Evolutionary conservation across 1,284 basidiomycete genomes (phyloP), one percentile per base, ranked within the genome.

Genomic region (Hortiboletus rubellus): DNA sequence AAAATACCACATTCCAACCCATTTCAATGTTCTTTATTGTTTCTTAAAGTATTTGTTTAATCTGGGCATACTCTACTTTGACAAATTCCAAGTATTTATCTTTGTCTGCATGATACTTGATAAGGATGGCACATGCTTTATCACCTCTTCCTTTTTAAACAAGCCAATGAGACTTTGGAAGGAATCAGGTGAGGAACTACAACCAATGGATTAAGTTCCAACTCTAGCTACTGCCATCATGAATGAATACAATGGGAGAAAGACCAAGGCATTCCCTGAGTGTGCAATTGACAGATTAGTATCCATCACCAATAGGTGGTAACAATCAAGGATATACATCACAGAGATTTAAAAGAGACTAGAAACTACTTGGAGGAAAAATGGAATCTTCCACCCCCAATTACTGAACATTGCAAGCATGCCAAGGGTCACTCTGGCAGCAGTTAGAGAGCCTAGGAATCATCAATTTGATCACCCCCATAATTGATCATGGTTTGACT

Each of bases 121-220:
- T 55, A 9, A 66, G 54, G 31, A 64, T 42, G 22, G 52, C n/a
- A 0, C 46, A 45, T 2, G 61, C 61, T 36, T 84, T 78, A 1
- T 78, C 76, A 3, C 70, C 72, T n/a, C 78, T 73, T 10, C 80
- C 81, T 49, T 78, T 79, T 22, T 78, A 77, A 50, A 85, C 72
- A 14, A 86, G 74, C 81, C 82, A 86, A 57, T 85, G 79, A 42
- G 84, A 83, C 65, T 86, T 82, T 6, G 83, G 84, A 18, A 85
- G 72, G 60, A 81, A 76, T 60, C 69, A 76, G 51, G 80, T 71
- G 63, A 80, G 81, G 14, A 2, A 22, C 22, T 22, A 2, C 22
- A 22, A 22, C 22, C 2, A 2, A 22, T 2, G 22, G 22, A 22
- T 22, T 22, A 2, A 22, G 2, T 22, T 22, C 22, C 22, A 22